These are phyloP conservation scores for Physcomitrellopsis africana DNA, from an alignment of 225 moss, liverwort and hornwort species.

Conservation along the genomic window DNA sequence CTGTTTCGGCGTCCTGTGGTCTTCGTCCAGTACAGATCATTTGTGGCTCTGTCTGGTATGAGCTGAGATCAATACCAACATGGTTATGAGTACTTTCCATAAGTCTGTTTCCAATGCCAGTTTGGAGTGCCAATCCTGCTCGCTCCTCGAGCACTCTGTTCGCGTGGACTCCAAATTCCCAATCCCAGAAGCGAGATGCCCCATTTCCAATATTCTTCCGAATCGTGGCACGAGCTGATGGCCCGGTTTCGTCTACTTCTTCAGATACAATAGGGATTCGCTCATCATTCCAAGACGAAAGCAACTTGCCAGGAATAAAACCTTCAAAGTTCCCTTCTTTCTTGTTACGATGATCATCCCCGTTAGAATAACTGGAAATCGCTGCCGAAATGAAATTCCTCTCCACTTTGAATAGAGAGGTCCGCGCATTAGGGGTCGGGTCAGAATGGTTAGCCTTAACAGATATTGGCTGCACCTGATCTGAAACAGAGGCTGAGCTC, in stretches of 20 bases:
- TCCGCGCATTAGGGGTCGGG: background rate
- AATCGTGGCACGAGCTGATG: background rate
- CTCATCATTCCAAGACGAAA: conserved; percentile 5
- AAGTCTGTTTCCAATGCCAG: background rate
- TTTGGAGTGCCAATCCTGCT: background rate
- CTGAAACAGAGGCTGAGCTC: conserved; percentile 27
- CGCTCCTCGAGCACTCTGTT: background rate
- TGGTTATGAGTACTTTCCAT: conserved; percentile 4
- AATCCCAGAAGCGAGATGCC: conserved; percentile 6
- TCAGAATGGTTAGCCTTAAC: background rate
- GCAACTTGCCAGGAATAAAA: background rate
- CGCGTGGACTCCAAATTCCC: background rate
- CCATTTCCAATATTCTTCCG: background rate
- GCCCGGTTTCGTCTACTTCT: conserved; percentile 23
- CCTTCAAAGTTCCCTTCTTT: background rate
- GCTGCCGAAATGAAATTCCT: conserved; percentile 25
- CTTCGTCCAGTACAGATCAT: conserved; percentile 22
- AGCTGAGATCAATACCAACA: background rate
- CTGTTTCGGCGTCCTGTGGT: conserved; percentile 24
- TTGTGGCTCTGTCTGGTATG: conserved; percentile 21
- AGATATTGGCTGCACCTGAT: conserved; percentile 28
- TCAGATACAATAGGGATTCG: conserved; percentile 18
- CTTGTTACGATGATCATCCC: conserved; percentile 15
- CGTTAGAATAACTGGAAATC: conserved; percentile 15
- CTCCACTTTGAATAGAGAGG: conserved; percentile 18